Conservation (phyloP, 805 yeast species). For the Schizosaccharomyces cryophilus region DNA sequence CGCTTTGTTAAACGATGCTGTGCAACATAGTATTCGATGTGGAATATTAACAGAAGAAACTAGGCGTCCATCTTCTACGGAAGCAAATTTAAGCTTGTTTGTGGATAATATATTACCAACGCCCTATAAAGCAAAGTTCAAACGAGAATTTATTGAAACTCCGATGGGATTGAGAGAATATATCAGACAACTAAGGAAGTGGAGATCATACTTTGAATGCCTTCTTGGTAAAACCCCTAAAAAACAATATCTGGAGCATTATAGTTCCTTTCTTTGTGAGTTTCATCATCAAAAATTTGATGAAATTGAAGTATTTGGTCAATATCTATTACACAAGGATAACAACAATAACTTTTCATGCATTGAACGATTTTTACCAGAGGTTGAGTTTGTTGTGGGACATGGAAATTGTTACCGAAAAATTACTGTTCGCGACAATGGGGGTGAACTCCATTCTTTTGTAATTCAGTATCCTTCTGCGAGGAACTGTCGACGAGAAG, state of each 20-base stretch:
- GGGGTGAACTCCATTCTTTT: constrained; percentile 75
- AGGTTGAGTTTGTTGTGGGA: constrained; percentile 69
- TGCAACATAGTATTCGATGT: constrained; percentile 64
- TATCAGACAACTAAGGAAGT: constrained; percentile 54
- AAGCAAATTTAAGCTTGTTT: constrained; percentile 61
- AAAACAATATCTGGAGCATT: constrained; percentile 3
- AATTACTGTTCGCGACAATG: constrained; percentile 72
- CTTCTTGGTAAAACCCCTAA: constrained; percentile 83
- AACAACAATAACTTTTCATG: constrained; percentile 70
- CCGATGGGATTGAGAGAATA: constrained; percentile 78
- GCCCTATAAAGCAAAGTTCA: constrained; percentile 67
- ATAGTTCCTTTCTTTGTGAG: constrained; percentile 33
- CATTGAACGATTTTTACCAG: constrained; percentile 77
- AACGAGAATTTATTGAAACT: constrained; percentile 63
- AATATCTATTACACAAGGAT: constrained; percentile 57
- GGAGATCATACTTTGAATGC: constrained; percentile 86
- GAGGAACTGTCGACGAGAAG: constrained; percentile 90
- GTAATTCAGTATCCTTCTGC: constrained; percentile 97
- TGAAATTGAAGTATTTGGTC: constrained; percentile 94
- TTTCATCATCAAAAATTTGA: constrained; percentile 97
- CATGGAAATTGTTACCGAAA: constrained; percentile 76
- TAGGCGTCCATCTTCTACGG: constrained; percentile 72
- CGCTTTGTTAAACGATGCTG: constrained; percentile 79
- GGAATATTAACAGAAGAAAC: constrained; percentile 76
- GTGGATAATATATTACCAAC: constrained; percentile 84